Base-by-base conservation (phyloP, 495 filamentous ascomycete genomes). In the Aspergillus bertholletiae region DNA sequence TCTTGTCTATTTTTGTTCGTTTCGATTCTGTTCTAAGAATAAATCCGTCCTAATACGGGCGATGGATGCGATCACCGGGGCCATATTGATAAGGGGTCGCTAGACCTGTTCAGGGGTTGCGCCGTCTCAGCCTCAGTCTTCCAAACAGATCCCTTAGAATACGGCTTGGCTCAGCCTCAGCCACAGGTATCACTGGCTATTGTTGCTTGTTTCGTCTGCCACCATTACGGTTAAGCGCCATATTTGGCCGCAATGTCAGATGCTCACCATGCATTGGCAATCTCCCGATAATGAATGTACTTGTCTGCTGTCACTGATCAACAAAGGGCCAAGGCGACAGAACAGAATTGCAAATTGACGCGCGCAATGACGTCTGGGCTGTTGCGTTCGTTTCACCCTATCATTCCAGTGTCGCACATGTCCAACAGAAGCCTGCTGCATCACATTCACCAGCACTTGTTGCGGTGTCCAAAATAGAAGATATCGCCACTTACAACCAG, bases 91-190 rank as follows among this genome's bases (percentile, higher is more conserved):
- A 26, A 49, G 22, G 55, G 46, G 40, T 23, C 28, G 35, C 47
- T 47, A 35, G 46, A 27, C 41, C 11, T 45, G 23, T 24, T 43
- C 47, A 32, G 50, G 49, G 50, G 41, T 40, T 30, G 49, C 26
- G 22, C 28, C 43, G 34, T 34, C 28, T 46, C n/a, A 24, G 41
- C 13, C 24, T 51, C 45, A 28, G 40, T n/a, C n/a, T n/a, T n/a
- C n/a, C n/a, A n/a, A n/a, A n/a, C n/a, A 8, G 15, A n/a, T 7
- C 7, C 8, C 15, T 17, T 17, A 13, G 37, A 40, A 40, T 53
- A 44, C 48, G n/a, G n/a, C n/a, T n/a, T n/a, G 48, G 32, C 63
- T 56, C 45, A 54, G 65, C 65, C 65, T 50, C 65, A 62, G 58
- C 60, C 60, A 62, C 63, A 50, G 18, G 30, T 20, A 7, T 35